These are phyloP conservation scores for Aspergillus thermomutatus DNA, from an alignment of 2,329 filamentous ascomycete genomes.

Conservation along the genomic window DNA sequence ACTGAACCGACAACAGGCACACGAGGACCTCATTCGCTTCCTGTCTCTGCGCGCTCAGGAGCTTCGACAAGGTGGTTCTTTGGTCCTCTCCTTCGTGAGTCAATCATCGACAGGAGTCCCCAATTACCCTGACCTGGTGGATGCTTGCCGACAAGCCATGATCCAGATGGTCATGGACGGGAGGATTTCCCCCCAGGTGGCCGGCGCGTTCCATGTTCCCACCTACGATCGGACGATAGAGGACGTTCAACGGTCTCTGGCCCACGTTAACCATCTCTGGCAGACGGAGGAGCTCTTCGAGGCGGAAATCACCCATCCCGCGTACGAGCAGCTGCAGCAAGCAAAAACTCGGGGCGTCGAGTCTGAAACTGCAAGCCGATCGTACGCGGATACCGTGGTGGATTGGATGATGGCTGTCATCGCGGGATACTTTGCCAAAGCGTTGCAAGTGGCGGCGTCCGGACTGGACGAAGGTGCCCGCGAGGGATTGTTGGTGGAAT, in stretches of 20 bases:
- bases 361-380: neutral
- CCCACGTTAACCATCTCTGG: neutral
- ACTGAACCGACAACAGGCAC: neutral
- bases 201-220: neutral
- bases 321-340: too few relatives aligned
- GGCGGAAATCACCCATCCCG: too few relatives aligned
- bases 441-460: neutral
- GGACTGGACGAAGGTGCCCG: too few relatives aligned
- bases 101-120: too few relatives aligned
- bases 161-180: too few relatives aligned
- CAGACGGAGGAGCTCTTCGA: too few relatives aligned
- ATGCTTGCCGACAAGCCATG: too few relatives aligned
- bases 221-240: neutral
- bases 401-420: constrained; percentile 1
- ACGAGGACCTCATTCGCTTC: neutral
- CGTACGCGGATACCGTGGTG: neutral
- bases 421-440: constrained; percentile 1
- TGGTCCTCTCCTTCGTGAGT: too few relatives aligned
- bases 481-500: too few relatives aligned
- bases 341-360: too few relatives aligned
- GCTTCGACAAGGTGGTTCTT: too few relatives aligned
- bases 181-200: neutral
- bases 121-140: too few relatives aligned
- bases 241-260: neutral
- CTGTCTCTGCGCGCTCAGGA: neutral